Base-by-base conservation (phyloP, 2,329 filamentous ascomycete genomes). In the Aspergillus uvarum region DNA sequence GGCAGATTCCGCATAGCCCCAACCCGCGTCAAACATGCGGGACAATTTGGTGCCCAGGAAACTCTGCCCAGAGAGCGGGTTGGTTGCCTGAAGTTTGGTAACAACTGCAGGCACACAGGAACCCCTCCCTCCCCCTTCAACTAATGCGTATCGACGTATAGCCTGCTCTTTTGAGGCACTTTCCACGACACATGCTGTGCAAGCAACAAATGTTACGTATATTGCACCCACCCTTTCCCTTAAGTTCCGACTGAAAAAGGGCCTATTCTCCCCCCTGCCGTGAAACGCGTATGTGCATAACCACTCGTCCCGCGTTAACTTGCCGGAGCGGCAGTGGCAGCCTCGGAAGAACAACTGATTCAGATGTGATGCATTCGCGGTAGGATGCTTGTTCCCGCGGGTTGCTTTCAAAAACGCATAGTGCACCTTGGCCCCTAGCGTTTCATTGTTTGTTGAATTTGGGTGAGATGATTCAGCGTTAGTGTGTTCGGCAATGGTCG, bases 401-500 rank as follows among this genome's bases (percentile, higher is more conserved):
- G 14, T 12, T 14, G 16, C 16, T 14, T 16, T 12, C 14, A 11
- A 35, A 16, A 16, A 19, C 38, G 4, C 14, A n/a, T 19, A 19
- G 16, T n/a, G 38, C 38, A n/a, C 5, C 14, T n/a, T 8, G 6
- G 14, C 38, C 16, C 38, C 38, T 42, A 42, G 38, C 38, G 38
- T 42, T 42, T 42, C 16, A 35, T 35, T 35, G 38, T 42, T 10
- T 8, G 26, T 8, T 29, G 26, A 29, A 8, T 29, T 10, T n/a
- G 38, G 19, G 5, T 19, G 2, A 0, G 38, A 42, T 42, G 38
- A n/a, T 16, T 42, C 51, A 54, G 53, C 29, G 29, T 12, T 10
- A 12, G 42, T 22, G 53, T 44, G 53, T 44, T 55, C 53, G 53
- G 53, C 53, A 55, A 31, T 42, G 24, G 42, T 16, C 29, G 22